Base-by-base conservation (phyloP, 352 stramenopile genomes). In the Phytophthora cactorum region DNA sequence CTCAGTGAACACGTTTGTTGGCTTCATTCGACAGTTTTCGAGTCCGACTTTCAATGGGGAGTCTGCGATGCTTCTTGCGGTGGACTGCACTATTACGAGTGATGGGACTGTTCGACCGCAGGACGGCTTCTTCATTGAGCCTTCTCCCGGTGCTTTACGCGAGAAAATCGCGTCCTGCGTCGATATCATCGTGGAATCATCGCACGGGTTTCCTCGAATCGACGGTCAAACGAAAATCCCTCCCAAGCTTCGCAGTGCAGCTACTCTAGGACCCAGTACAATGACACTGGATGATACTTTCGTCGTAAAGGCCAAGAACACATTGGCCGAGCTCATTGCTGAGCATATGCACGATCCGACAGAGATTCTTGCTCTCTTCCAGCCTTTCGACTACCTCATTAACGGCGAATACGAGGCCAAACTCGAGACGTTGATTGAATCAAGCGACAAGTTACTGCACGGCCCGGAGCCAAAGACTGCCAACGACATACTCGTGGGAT, bases 181-280 rank as follows among this genome's bases (percentile, higher is more conserved):
- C 25, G 79, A 83, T 36, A 58, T 81, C 10, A 80, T 96, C 51
- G 86, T 95, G n/a, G 86, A 95, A 47, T 84, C 91, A 0, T 84
- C 87, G 3, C 89, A 96, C 49, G 80, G 82, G n/a, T 97, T 97
- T 51, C 88, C 91, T n/a, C 86, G 91, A 28, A 91, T 97, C 54
- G 92, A 98, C 41, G 60, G 79, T 5, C 89, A 92, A 63, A 93
- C 88, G 6, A 92, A 83, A 61, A 68, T 93, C 6, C 88, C 89
- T 1, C n/a, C 59, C 0, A 81, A 81, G 44, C 81, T 96, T 28
- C 78, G 81, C 1, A 92, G 75, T 17, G 55, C 82, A 2, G 72
- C 79, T 6, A 78, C 81, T 5, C 76, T 98, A n/a, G 90, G 91
- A 2, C 89, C 90, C 5, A 96, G 90, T 58, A 93, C 83, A 8